A percentile compares a stretch with the other conserved stretches of the same genome.
phyloP scores from a whole-genome alignment of 2,329 filamentous ascomycete species.

The Fusarium staphyleae region DNA sequence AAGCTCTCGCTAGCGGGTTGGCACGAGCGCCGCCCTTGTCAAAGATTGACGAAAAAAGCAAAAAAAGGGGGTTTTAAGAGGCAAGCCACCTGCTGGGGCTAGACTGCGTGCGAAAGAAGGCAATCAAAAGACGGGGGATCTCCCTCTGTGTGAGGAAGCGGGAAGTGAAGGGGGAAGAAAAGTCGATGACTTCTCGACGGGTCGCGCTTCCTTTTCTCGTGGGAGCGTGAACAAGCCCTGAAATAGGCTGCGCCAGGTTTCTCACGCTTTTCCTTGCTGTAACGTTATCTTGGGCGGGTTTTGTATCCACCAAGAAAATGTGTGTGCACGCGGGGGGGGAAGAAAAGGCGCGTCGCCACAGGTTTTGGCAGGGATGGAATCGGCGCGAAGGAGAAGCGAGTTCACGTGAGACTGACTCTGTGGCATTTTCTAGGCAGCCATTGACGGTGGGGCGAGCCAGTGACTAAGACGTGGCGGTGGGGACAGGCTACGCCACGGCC shows the following conservation, averaged over 20 bases:
- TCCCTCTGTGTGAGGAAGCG: not conserved
- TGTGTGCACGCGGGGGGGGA: slow-evolving; percentile 24
- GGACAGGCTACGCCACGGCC: slow-evolving; percentile 27
- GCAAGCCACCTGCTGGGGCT: slow-evolving; percentile 16
- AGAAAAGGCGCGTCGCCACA: slow-evolving; percentile 35
- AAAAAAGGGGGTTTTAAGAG: slow-evolving; percentile 31
- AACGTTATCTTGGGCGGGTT: slow-evolving; percentile 18
- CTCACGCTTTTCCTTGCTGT: slow-evolving; percentile 16
- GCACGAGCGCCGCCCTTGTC: slow-evolving; percentile 40
- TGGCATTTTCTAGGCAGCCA: slow-evolving; percentile 43
- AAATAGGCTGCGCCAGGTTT: slow-evolving; percentile 16
- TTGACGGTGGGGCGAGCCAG: not conserved
- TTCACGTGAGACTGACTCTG: slow-evolving; percentile 46
- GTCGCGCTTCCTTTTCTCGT: slow-evolving; percentile 22
- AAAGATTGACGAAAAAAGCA: slow-evolving; percentile 28
- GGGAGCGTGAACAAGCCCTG: slow-evolving; percentile 24
- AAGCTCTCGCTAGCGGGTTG: slow-evolving; percentile 38
- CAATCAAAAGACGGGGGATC: slow-evolving; percentile 9
- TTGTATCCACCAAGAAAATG: slow-evolving; percentile 13
- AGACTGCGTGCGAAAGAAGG: slow-evolving; percentile 21
- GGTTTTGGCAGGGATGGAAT: slow-evolving; percentile 27
- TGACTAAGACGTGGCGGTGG: slow-evolving; percentile 30
- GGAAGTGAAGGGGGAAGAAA: not conserved
- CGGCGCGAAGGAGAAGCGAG: slow-evolving; percentile 47
- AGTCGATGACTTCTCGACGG: slow-evolving; percentile 35